These are phyloP conservation scores for Phaffomyces antillensis DNA, from an alignment of 805 yeast species.

Conservation along the genomic window DNA sequence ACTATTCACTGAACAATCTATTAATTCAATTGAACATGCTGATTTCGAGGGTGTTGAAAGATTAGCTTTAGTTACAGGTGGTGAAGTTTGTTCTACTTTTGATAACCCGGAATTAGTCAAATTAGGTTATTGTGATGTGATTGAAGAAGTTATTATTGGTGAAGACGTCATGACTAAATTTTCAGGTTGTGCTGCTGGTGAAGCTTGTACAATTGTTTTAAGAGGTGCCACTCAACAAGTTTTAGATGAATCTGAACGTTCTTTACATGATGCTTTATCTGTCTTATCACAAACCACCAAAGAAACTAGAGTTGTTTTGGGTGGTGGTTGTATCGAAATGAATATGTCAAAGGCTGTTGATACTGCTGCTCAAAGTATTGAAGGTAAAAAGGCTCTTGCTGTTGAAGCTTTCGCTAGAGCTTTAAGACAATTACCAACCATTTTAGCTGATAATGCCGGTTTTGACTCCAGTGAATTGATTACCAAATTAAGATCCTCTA, in stretches of 20 bases:
- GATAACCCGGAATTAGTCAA: constrained; percentile 84
- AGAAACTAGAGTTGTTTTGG: constrained; percentile 81
- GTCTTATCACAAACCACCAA: constrained; percentile 92
- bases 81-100: constrained; percentile 95
- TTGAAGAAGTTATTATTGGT: constrained; percentile 91
- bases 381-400: constrained; percentile 91
- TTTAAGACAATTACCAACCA: constrained; percentile 89
- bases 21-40: constrained; percentile 94
- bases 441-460: constrained; percentile 96
- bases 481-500: constrained; percentile 77
- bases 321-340: constrained; percentile 88
- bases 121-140: constrained; percentile 80
- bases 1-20: constrained; percentile 76
- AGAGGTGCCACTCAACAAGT: constrained; percentile 98
- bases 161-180: constrained; percentile 87
- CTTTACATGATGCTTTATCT: constrained; percentile 92
- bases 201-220: constrained; percentile 91
- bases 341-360: constrained; percentile 97
- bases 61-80: constrained; percentile 93
- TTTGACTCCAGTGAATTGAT: constrained; percentile 90
- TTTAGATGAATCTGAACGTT: constrained; percentile 93
- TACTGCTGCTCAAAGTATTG: constrained; percentile 88
- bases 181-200: constrained; percentile 92
- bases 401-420: constrained; percentile 93
- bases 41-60: constrained; percentile 98